Evolutionary conservation across 2,329 filamentous ascomycete species (phyloP).

Genomic region (Emergomyces orientalis): DNA sequence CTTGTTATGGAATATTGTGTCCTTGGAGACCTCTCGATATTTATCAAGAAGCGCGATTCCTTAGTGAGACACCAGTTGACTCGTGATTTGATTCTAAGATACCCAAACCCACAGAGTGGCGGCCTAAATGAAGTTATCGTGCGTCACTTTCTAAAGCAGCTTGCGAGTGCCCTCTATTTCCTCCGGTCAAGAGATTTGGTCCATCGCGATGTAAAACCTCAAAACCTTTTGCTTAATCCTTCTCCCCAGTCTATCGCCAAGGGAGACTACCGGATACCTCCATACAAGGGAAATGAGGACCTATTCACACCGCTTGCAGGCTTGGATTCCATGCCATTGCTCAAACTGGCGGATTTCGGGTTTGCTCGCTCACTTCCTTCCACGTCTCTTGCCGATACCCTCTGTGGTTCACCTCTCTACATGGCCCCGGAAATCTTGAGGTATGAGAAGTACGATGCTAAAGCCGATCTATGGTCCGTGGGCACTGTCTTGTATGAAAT

Average conservation of each 20-base stretch:
- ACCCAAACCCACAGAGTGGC: constrained; percentile 70
- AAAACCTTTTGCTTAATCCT: constrained; percentile 86
- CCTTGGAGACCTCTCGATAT: constrained; percentile 83
- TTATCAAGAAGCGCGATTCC: constrained; percentile 88
- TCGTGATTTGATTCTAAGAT: constrained; percentile 83
- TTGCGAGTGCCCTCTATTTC: constrained; percentile 84
- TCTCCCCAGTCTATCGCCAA: constrained; percentile 61
- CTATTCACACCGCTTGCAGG: constrained; percentile 74
- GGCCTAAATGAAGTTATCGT: constrained; percentile 96
- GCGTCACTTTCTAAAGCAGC: constrained; percentile 90
- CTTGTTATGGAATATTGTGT: constrained; percentile 98
- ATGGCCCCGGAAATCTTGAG: constrained; percentile 97
- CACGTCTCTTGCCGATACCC: constrained; percentile 85
- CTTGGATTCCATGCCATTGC: constrained; percentile 77
- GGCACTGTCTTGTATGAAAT: constrained; percentile 95
- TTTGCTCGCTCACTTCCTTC: constrained; percentile 87
- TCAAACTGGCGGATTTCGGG: constrained; percentile 98
- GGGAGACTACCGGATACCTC: constrained; percentile 51
- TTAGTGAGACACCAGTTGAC: constrained; percentile 72
- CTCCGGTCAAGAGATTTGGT: constrained; percentile 77
- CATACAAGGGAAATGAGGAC: constrained; percentile 69
- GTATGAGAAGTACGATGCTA: constrained; percentile 95
- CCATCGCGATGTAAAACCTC: constrained; percentile 94
- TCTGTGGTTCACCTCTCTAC: constrained; percentile 93
- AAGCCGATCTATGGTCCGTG: constrained; percentile 95